These are phyloP conservation scores for Carex scoparia DNA, from an alignment of 176 grass and related monocot species.

Conservation along the genomic window DNA sequence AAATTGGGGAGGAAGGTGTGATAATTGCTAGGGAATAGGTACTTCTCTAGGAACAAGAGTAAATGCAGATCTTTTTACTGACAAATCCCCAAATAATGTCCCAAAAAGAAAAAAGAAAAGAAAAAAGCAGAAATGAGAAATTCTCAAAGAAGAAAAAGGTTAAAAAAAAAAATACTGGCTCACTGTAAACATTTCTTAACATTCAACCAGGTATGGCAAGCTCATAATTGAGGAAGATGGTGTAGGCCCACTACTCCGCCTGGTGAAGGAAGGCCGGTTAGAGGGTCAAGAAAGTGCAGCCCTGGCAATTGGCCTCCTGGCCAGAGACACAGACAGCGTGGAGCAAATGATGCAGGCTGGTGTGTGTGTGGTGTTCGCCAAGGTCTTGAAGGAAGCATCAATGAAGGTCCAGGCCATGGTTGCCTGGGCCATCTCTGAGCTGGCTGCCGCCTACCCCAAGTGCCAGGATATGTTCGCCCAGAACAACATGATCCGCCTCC, in stretches of 20 bases:
- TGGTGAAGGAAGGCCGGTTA: slow-evolving; percentile 65
- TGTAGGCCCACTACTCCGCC: slow-evolving; percentile 59
- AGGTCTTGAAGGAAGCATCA: slow-evolving; percentile 80
- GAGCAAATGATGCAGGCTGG: slow-evolving; percentile 83
- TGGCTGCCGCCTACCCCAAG: slow-evolving; percentile 65
- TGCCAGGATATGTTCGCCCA: slow-evolving; percentile 78
- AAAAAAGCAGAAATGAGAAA: neutral
- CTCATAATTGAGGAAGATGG: slow-evolving; percentile 98
- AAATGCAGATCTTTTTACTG: neutral
- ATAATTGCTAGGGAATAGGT: too few relatives aligned
- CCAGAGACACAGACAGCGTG: slow-evolving; percentile 77
- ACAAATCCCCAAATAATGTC: neutral
- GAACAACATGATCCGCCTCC: slow-evolving; percentile 66
- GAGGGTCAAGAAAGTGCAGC: slow-evolving; percentile 86
- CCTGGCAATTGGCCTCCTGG: slow-evolving; percentile 75
- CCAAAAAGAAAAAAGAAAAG: neutral
- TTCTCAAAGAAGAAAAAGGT: neutral
- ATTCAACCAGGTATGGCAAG: slow-evolving; percentile 47
- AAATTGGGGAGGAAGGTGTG: neutral
- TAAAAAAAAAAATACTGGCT: neutral
- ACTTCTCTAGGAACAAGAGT: neutral
- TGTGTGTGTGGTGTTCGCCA: slow-evolving; percentile 63
- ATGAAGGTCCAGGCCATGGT: slow-evolving; percentile 98
- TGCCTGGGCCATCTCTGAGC: slow-evolving; percentile 82
- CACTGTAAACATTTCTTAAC: neutral